These are phyloP conservation scores for Lanzia echinophila DNA, from an alignment of 2,329 filamentous ascomycete species.

Conservation along the genomic window DNA sequence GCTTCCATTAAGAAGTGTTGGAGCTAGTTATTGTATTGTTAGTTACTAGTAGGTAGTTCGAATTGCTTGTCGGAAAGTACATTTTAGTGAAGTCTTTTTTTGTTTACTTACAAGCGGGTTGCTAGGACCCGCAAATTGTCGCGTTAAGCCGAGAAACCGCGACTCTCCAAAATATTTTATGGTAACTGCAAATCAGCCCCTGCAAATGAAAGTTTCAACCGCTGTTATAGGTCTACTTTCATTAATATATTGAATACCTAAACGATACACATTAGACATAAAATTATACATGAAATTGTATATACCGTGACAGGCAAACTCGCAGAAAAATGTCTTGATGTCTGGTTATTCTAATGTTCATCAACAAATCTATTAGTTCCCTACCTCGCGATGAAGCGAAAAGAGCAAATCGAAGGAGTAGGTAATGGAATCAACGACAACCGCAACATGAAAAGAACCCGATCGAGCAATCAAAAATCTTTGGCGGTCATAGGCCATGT, in stretches of 20 bases:
- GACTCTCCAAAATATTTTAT: not conserved
- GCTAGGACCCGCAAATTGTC: not conserved
- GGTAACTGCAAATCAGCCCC: too few species aligned
- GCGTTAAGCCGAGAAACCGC: not conserved
- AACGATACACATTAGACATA: too few species aligned
- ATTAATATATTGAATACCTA: too few species aligned
- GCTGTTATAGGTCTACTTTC: too few species aligned
- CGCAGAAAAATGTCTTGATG: too few species aligned
- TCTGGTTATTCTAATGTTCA: not conserved
- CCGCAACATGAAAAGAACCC: constrained; percentile 13
- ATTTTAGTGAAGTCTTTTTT: constrained; percentile 3
- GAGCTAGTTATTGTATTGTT: not conserved
- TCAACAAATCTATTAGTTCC: not conserved
- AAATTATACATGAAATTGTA: too few species aligned
- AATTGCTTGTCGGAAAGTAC: not conserved
- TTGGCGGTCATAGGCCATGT: not conserved
- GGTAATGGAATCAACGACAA: constrained; percentile 11
- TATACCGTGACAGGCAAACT: too few species aligned
- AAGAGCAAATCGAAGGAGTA: constrained; percentile 11
- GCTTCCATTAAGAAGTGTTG: not conserved
- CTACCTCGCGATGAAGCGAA: constrained; percentile 17
- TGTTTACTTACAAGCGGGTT: constrained; percentile 7
- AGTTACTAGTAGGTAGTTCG: not conserved
- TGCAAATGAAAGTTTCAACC: too few species aligned
- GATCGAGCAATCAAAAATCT: constrained; percentile 3